Evolutionary conservation across 176 grass and related monocot genomes (phyloP), one percentile per base, ranked within the genome.

Genomic region (Oropetium thomaeum): DNA sequence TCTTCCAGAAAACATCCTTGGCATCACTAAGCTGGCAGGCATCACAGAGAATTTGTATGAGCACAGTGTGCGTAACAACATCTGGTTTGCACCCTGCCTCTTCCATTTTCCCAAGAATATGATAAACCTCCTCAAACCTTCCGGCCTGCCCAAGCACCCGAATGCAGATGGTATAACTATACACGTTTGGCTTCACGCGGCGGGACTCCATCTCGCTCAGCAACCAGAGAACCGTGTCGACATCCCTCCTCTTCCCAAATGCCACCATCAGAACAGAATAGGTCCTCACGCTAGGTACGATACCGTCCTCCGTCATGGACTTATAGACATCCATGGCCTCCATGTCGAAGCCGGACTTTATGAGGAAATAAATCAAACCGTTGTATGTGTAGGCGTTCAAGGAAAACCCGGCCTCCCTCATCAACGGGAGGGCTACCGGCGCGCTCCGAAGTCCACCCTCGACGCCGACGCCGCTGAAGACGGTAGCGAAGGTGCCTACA

Each of bases 131-230:
- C 45, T 88, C 84, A 17, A 94, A 81, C 64, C 80, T 80, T 25
- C 84, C 82, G 0, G 86, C 82, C 57, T 94, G 86, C 15, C 91
- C 91, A 19, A 98, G 95, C 57, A 87, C 78, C 79, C 92, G 83
- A 25, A 94, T 94, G 58, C 88, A 98, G 61, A 98, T 98, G 76
- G 91, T 98, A 72, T 91, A 98, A 41, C 91, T 98, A 38, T 94
- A 98, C 47, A 94, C 95, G 58, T 98, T 98, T 5, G 91, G 95
- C 67, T 69, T 93, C 76, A 94, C 74, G 0, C 89, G 91, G 2
- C 81, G 81, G 51, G 69, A 74, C 77, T 92, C 83, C 95, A 98
- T 94, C 69, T 98, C 88, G 2, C 25, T 59, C 67, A 98, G 30
- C 71, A 98, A 67, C 57, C 79, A 76, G 61, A 98, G 38, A 20